These are phyloP conservation scores for Colletotrichum noveboracense DNA, from an alignment of 2,329 filamentous ascomycete genomes.

Conservation along the genomic window DNA sequence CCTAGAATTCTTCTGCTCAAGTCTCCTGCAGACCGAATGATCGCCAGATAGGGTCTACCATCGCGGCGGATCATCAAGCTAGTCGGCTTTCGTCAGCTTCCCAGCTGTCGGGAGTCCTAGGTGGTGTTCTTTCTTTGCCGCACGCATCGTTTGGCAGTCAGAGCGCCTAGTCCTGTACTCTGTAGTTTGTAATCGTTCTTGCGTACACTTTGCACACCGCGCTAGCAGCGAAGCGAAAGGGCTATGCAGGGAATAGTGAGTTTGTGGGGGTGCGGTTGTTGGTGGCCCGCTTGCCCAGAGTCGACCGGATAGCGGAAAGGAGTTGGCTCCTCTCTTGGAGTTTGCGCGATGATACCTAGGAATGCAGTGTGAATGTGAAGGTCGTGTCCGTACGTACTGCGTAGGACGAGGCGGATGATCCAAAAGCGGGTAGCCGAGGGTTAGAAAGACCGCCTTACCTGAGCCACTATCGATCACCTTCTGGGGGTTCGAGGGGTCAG, in stretches of 20 bases:
- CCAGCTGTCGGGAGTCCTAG: neutral
- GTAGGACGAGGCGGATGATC: neutral
- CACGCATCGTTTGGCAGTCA: slow-evolving; percentile 7
- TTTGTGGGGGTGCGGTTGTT: slow-evolving; percentile 6
- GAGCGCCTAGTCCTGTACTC: neutral
- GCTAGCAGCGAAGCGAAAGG: neutral
- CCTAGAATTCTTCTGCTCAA: slow-evolving; percentile 8
- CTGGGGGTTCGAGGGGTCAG: neutral
- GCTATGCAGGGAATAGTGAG: neutral
- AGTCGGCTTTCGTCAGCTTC: slow-evolving; percentile 8
- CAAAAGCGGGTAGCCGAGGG: slow-evolving; percentile 9
- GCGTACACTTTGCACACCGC: neutral
- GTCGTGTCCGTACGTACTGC: neutral
- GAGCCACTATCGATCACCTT: neutral
- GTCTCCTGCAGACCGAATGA: neutral
- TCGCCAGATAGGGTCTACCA: slow-evolving; percentile 6
- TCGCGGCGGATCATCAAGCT: slow-evolving; percentile 11
- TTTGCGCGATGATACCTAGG: slow-evolving; percentile 14
- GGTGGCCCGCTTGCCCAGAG: neutral
- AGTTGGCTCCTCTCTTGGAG: neutral
- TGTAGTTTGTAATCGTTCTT: neutral
- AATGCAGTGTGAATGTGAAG: neutral
- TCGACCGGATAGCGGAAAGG: slow-evolving; percentile 14
- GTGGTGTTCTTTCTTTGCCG: neutral
- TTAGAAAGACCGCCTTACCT: slow-evolving; percentile 1